Conservation (phyloP, 441 rosid species). For the Erodium chrysanthum region DNA sequence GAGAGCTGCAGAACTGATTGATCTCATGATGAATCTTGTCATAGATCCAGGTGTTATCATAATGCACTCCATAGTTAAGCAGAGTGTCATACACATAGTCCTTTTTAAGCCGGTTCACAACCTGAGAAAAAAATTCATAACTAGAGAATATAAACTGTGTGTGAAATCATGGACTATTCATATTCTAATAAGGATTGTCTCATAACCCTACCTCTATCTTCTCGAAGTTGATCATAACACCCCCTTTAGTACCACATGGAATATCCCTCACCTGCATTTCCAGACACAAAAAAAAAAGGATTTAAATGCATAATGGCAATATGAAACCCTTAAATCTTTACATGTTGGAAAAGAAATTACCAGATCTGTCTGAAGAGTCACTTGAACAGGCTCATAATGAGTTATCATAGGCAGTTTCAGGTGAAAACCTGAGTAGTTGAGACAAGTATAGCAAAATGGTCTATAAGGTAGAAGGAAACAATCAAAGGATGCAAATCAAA, state of each 20-base stretch:
- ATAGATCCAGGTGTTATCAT: constrained; percentile 88
- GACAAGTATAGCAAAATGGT: not conserved
- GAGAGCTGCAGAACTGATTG: constrained; percentile 94
- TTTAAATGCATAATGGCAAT: constrained; percentile 1
- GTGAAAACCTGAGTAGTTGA: constrained; percentile 55
- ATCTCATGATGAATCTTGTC: constrained; percentile 97
- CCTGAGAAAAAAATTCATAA: constrained; percentile 31
- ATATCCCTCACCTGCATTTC: constrained; percentile 70
- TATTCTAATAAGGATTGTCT: not conserved
- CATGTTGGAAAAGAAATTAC: constrained; percentile 23
- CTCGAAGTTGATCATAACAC: constrained; percentile 82
- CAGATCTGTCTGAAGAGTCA: constrained; percentile 83
- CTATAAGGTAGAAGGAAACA: not conserved
- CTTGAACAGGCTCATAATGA: constrained; percentile 83
- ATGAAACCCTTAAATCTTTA: constrained; percentile 9
- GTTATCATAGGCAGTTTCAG: constrained; percentile 67
- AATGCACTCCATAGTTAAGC: constrained; percentile 70
- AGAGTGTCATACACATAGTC: constrained; percentile 70
- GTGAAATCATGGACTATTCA: constrained; percentile 3
- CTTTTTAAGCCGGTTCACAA: constrained; percentile 69
- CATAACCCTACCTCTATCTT: constrained; percentile 58
- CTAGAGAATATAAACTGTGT: constrained; percentile 9
- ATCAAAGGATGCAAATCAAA: not conserved
- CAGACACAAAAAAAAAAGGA: not conserved
- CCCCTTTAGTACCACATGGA: constrained; percentile 96